Evolutionary conservation across 176 grass and related monocot species (phyloP).

Genomic region (Elaeis guineensis): DNA sequence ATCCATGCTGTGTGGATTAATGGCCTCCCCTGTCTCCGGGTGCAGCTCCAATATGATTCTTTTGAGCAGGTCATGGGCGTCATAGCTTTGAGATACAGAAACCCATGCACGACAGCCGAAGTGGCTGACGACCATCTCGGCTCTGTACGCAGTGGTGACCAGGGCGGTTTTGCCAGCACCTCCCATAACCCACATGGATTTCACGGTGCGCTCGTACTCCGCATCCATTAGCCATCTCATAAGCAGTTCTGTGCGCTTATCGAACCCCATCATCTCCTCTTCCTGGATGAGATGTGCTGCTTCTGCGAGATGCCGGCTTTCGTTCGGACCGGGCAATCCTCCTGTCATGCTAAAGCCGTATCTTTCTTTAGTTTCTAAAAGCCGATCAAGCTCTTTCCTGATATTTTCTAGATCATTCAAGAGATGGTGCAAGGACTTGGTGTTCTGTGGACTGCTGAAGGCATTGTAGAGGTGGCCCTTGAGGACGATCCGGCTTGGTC

Average conservation of each 20-base stretch:
- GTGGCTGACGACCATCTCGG: not conserved
- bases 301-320: too few relatives aligned
- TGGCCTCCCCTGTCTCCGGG: not conserved
- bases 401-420: constrained; percentile 4
- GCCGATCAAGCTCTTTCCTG: constrained; percentile 20
- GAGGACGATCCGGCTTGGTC: not conserved
- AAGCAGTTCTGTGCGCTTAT: constrained; percentile 5
- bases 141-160: constrained; percentile 17
- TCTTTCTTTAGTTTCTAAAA: constrained; percentile 9
- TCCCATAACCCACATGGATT: constrained; percentile 25
- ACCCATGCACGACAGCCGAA: constrained; percentile 40
- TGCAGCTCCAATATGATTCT: constrained; percentile 21
- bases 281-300: not conserved
- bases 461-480: not conserved
- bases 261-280: not conserved
- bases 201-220: not conserved
- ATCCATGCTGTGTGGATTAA: too few relatives aligned
- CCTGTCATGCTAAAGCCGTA: not conserved
- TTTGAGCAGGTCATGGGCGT: constrained; percentile 13
- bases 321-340: not conserved
- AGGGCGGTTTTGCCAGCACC: constrained; percentile 42
- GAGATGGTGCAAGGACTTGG: too few relatives aligned
- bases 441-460: not conserved
- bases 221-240: constrained; percentile 20
- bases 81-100: constrained; percentile 23